Evolutionary conservation across 768 basidiomycete genomes (phyloP).

Genomic region (Amanita thiersii): DNA sequence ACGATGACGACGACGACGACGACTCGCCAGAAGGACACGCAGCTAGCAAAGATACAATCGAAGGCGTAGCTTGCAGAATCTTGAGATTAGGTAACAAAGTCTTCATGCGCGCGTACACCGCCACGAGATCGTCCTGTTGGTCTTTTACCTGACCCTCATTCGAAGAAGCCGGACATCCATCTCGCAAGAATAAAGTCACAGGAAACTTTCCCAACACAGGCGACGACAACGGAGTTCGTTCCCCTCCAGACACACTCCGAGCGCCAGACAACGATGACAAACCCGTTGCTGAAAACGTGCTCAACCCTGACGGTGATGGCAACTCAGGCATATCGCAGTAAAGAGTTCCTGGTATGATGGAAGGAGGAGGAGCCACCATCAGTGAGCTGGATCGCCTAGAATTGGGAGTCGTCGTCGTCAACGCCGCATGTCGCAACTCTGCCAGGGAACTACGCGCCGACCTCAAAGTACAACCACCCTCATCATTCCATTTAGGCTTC

Average conservation of each 20-base stretch:
- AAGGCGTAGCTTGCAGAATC: slow-evolving; percentile 28
- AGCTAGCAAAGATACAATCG: slow-evolving; percentile 20
- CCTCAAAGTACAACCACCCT: neutral
- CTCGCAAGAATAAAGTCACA: too few species aligned
- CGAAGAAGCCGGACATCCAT: slow-evolving; percentile 7
- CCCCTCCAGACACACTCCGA: neutral
- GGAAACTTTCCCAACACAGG: neutral
- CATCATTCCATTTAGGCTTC: neutral
- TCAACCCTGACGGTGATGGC: too few species aligned
- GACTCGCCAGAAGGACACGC: slow-evolving; percentile 13
- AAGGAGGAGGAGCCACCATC: too few species aligned
- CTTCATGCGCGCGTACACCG: slow-evolving; percentile 15
- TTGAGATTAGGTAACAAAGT: slow-evolving; percentile 33
- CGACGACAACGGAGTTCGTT: neutral
- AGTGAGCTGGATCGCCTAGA: too few species aligned
- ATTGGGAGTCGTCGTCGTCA: too few species aligned
- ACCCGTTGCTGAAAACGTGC: too few species aligned
- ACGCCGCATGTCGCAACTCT: neutral
- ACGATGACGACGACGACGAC: slow-evolving; percentile 8
- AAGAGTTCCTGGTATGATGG: too few species aligned
- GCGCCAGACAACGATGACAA: neutral
- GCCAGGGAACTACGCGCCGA: neutral
- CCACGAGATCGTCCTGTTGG: slow-evolving; percentile 10
- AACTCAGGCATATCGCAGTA: too few species aligned
- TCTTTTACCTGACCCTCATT: slow-evolving; percentile 10